Base-by-base conservation (phyloP, 2,329 filamentous ascomycete species). In the Alternaria conjuncta region DNA sequence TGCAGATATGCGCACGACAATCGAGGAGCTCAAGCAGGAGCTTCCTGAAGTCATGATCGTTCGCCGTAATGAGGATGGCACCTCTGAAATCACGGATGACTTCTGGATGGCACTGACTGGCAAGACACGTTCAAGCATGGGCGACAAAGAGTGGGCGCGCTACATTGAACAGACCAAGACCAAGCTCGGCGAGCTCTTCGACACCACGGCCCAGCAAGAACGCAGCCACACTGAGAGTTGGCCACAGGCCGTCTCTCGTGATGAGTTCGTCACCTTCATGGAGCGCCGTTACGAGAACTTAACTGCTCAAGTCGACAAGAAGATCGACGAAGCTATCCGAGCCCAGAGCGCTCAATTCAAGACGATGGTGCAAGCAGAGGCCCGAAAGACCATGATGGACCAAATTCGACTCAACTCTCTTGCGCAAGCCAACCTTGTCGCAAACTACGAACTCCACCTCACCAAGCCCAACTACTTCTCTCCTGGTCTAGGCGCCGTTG, bases 401-500 rank as follows among this genome's bases (percentile, higher is more conserved):
- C 67, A 74, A 32, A 69, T 77, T 32, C 75, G 71, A 12, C 65
- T 78, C 10, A 67, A 76, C 21, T 73, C 72, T 54, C 74, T 75
- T 56, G 79, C 70, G n/a, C 64, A 74, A 36, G 71, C 71, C 60
- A 78, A 75, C 57, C 65, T 79, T 6, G 58, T 76, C 45, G 69
- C 72, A 36, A 79, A 78, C 57, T 70, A 72, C 43, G 73, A 79
- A 44, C 60, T 76, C 28, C 69, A 72, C 12, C 65, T 82, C 18
- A 72, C 73, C 45, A 74, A 78, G 46, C 82, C 94, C 79, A 97
- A 97, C 82, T 94, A 90, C 81, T 91, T 97, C 71, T 86, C 86
- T 4, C 73, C 80, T 1, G 88, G 88, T 5, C 81, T 89, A 18
- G 93, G 92, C 6, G 92, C 92, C 1, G 71, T 84, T 2, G 81